Percentiles rank a stretch among this genome's conserved stretches.
Conservation (phyloP, 2,329 filamentous ascomycete species). For the Teratosphaeria pseudoeucalypti region DNA sequence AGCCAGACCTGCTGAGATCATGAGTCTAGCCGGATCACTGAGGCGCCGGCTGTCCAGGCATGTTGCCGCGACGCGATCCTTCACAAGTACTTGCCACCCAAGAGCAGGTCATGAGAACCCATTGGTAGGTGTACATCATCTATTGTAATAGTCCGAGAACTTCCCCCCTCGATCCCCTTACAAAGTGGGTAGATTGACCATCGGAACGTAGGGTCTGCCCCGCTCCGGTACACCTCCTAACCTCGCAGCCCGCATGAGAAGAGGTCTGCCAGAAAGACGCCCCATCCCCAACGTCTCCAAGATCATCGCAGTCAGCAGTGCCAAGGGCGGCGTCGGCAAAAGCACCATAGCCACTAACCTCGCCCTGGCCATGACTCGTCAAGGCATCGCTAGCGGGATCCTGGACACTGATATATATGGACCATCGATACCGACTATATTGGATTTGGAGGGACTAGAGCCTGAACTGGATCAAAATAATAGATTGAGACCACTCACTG, state of each 20-base stretch:
- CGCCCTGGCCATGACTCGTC: conserved; percentile 72
- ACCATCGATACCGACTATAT: conserved; percentile 81
- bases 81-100: neutral
- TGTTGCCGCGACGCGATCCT: neutral
- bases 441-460: conserved; percentile 44
- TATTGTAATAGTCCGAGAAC: neutral
- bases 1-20: neutral
- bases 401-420: conserved; percentile 96
- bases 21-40: neutral
- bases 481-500: conserved; percentile 75
- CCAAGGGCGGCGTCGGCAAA: conserved; percentile 97
- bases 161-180: neutral
- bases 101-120: conserved; percentile 17
- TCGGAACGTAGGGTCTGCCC: conserved; percentile 60
- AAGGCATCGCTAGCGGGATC: conserved; percentile 73
- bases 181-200: neutral
- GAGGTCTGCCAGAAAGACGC: conserved; percentile 66
- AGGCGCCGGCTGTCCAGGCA: neutral
- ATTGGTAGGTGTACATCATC: conserved; percentile 8
- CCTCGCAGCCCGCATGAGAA: conserved; percentile 60
- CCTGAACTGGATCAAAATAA: conserved; percentile 41
- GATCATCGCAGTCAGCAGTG: conserved; percentile 92
- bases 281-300: conserved; percentile 77
- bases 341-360: conserved; percentile 92
- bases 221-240: conserved; percentile 55